phyloP scores from a whole-genome alignment of 2,329 filamentous ascomycete genomes.

The Colletotrichum musicola region DNA sequence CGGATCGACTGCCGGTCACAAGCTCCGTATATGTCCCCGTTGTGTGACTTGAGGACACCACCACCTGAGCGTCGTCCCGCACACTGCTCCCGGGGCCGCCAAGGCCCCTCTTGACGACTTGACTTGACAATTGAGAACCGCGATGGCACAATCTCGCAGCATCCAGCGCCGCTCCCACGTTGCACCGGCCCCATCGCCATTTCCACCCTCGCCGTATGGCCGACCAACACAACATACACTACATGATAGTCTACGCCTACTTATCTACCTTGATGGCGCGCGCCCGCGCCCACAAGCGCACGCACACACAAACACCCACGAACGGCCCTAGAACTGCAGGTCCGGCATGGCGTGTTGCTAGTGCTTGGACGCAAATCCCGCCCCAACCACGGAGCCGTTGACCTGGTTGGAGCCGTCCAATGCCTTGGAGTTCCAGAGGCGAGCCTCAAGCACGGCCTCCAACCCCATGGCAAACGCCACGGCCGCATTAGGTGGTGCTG shows the following conservation, averaged over 20 bases:
- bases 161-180: conserved; percentile 14
- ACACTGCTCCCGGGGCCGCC: not conserved
- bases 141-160: conserved; percentile 24
- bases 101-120: conserved; percentile 1
- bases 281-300: conserved; percentile 1
- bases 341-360: conserved; percentile 35
- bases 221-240: not conserved
- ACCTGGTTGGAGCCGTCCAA: not conserved
- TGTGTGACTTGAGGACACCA: not conserved
- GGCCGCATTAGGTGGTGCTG: conserved; percentile 18
- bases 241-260: too few relatives aligned
- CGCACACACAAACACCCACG: not conserved
- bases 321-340: conserved; percentile 34
- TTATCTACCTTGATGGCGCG: conserved; percentile 26
- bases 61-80: not conserved
- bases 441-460: conserved; percentile 20
- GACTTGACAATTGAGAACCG: conserved; percentile 23
- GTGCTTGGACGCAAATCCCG: conserved; percentile 27
- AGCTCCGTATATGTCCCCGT: conserved; percentile 11
- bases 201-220: conserved; percentile 14
- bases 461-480: conserved; percentile 9
- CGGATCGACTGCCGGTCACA: conserved; percentile 9
- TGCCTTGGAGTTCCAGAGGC: conserved; percentile 7
- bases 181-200: conserved; percentile 14
- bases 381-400: conserved; percentile 15